These are phyloP conservation scores for Escovopsis sp. DNA, from an alignment of 2,329 filamentous ascomycete species.

Conservation along the genomic window DNA sequence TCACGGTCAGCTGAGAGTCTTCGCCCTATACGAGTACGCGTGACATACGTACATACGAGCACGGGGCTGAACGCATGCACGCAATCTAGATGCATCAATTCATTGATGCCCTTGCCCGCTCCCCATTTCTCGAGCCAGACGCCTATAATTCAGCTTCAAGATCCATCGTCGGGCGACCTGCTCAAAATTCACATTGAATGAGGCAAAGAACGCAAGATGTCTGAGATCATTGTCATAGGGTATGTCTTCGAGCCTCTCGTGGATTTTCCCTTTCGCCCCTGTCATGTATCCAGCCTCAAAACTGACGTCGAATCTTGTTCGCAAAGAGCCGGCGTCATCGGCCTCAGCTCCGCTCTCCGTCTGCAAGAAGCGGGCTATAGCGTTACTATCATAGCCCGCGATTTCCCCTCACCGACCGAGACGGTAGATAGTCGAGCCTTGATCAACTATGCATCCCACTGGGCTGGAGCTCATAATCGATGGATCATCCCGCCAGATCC, in stretches of 20 bases:
- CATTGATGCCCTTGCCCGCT: too few relatives aligned
- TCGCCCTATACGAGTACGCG: too few relatives aligned
- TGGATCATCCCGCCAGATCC: conserved; percentile 22
- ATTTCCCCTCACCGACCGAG: conserved; percentile 33
- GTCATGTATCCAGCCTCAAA: not conserved
- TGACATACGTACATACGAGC: too few relatives aligned
- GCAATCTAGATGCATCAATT: too few relatives aligned
- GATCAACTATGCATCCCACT: conserved; percentile 37
- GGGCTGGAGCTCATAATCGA: conserved; percentile 36
- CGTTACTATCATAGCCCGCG: conserved; percentile 30
- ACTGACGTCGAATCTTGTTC: not conserved
- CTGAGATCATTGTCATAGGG: conserved; percentile 17
- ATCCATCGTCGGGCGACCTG: too few relatives aligned
- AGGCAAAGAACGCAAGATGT: not conserved
- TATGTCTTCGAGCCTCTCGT: conserved; percentile 3
- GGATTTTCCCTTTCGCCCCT: not conserved
- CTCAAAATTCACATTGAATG: too few relatives aligned
- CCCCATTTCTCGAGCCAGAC: too few relatives aligned
- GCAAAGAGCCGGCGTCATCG: conserved; percentile 33
- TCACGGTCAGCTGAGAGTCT: too few relatives aligned
- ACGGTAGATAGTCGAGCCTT: conserved; percentile 23
- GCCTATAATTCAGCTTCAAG: too few relatives aligned
- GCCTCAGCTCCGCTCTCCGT: conserved; percentile 29
- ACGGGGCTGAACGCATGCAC: too few relatives aligned
- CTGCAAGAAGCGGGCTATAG: conserved; percentile 23